phyloP scores from a whole-genome alignment of 2,329 filamentous ascomycete genomes.

The Zasmidium cellare region DNA sequence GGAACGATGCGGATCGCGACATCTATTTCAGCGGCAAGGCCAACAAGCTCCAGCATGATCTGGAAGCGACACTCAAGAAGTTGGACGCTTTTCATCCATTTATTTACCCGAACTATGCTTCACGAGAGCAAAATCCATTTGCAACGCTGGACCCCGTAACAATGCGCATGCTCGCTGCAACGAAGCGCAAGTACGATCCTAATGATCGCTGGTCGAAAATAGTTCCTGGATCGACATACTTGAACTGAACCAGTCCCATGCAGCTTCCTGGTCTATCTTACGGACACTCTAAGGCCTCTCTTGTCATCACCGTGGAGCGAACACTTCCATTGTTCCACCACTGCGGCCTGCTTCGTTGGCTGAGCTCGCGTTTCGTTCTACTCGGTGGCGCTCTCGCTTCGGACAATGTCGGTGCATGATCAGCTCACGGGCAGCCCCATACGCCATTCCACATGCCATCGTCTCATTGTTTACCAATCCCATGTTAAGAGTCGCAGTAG shows the following conservation, averaged over 20 bases:
- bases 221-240: slow-evolving; percentile 27
- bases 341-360: too few relatives aligned
- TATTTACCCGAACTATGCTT: slow-evolving; percentile 39
- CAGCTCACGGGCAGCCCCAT: too few relatives aligned
- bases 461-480: too few relatives aligned
- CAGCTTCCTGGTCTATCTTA: too few relatives aligned
- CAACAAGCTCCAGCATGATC: slow-evolving; percentile 2
- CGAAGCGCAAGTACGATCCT: slow-evolving; percentile 36
- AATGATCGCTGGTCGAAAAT: slow-evolving; percentile 31
- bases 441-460: too few relatives aligned
- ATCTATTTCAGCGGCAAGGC: slow-evolving; percentile 13
- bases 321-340: too few relatives aligned
- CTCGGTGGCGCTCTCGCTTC: too few relatives aligned
- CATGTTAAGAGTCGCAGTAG: too few relatives aligned
- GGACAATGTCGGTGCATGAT: too few relatives aligned
- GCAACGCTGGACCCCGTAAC: slow-evolving; percentile 25
- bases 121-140: slow-evolving; percentile 36
- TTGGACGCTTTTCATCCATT: slow-evolving; percentile 10
- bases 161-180: slow-evolving; percentile 26
- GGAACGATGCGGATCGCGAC: slow-evolving; percentile 14
- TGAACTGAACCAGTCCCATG: background rate
- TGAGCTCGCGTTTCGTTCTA: too few relatives aligned
- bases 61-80: slow-evolving; percentile 11
- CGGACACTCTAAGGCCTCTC: too few relatives aligned
- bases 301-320: too few relatives aligned